Evolutionary conservation across 2,329 filamentous ascomycete species (phyloP), one percentile per base, ranked within the genome.

Genomic region (Exophiala aquamarina): DNA sequence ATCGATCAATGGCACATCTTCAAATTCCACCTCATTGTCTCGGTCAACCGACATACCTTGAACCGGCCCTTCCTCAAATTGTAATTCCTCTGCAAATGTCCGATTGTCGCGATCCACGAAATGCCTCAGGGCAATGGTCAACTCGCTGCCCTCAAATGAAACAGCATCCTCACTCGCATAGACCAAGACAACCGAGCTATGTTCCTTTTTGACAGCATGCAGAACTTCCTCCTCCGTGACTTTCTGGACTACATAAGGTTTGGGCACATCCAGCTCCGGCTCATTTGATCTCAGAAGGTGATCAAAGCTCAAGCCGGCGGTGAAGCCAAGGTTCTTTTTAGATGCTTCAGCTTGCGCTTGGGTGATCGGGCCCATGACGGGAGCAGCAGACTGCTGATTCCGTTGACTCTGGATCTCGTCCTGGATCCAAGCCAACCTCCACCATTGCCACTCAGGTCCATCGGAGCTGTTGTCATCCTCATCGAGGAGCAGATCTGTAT

Each of bases 111-210:
- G 63, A 26, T 72, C 66, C n/a, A 78, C 70, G 48, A 80, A 79
- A 20, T 67, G 59, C 65, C 72, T 47, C 19, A 57, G 31, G 2
- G 41, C 31, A 23, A 41, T 17, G 43, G 50, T 51, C 31, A 58
- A 44, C 60, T 62, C 55, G 6, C 59, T 61, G 15, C 59, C 60
- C 35, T 59, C 54, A 38, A 65, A 63, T 18, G 60, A 61, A 46
- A 74, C 58, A 15, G 73, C 71, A 45, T 65, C 65, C 17, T 77
- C 72, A 56, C 73, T 80, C 15, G 79, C 81, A 59, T 84, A 84
- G 2, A 84, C 74, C 8, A 84, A 70, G 1, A 84, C 62, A 2
- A 74, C 77, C 7, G 69, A 72, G 23, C 65, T 70, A 42, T 72
- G 71, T 54, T 83, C 79, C 28, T 73, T 69, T 18, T 69, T 70